Conservation (phyloP, 768 basidiomycete genomes). For the Leccinum variicolor region DNA sequence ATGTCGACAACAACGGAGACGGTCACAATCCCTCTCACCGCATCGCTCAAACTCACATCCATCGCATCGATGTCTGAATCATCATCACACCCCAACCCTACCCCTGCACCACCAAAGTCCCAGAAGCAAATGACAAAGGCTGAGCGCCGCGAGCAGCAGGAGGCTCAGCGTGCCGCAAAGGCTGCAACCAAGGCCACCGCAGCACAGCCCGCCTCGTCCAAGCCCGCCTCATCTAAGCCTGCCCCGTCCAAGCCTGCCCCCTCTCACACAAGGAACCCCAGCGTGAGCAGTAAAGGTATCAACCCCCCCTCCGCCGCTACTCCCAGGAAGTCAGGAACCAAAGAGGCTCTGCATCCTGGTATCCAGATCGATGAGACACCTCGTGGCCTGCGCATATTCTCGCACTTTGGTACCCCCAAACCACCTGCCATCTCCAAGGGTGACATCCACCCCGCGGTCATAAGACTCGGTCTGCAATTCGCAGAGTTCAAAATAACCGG, state of each 20-base stretch:
- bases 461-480: conserved; percentile 86
- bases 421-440: conserved; percentile 55
- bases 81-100: conserved; percentile 6
- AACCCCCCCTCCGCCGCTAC: conserved; percentile 10
- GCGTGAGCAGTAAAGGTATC: conserved; percentile 20
- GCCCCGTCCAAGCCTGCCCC: conserved; percentile 18
- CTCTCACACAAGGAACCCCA: conserved; percentile 24
- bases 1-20: conserved; percentile 28
- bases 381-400: conserved; percentile 77
- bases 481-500: conserved; percentile 91
- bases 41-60: conserved; percentile 20
- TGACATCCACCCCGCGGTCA: conserved; percentile 87
- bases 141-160: conserved; percentile 75
- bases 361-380: conserved; percentile 34
- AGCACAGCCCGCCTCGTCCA: conserved; percentile 18
- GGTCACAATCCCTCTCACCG: conserved; percentile 1
- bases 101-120: conserved; percentile 31
- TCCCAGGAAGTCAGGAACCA: conserved; percentile 28
- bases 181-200: conserved; percentile 40
- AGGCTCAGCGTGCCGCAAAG: conserved; percentile 79
- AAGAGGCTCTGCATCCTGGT: conserved; percentile 28
- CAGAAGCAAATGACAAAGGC: conserved; percentile 80
- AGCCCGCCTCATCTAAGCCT: conserved; percentile 24
- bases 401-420: conserved; percentile 81
- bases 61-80: neutral